Evolutionary conservation across 1,139 yeast species (phyloP).

Genomic region (Pichia sp.): DNA sequence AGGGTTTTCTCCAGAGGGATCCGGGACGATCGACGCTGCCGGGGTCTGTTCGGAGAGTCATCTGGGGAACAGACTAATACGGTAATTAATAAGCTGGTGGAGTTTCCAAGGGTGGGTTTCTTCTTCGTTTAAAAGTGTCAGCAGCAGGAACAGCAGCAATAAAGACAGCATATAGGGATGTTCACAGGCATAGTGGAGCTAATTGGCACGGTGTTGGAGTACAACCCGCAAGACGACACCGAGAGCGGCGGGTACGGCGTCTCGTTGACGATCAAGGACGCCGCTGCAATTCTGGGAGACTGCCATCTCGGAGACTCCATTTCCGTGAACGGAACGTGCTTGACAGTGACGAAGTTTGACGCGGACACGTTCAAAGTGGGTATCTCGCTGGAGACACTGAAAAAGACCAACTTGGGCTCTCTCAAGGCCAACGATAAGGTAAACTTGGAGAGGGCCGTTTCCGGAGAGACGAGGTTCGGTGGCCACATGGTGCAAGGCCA

Average conservation of each 20-base stretch:
- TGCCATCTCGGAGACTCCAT: conserved; percentile 93
- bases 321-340: conserved; percentile 83
- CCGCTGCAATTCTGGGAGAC: conserved; percentile 62
- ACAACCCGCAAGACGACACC: conserved; percentile 46
- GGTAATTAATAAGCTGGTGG: neutral
- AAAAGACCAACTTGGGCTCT: conserved; percentile 70
- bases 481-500: conserved; percentile 99
- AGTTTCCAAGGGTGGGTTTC: neutral
- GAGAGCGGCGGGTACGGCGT: conserved; percentile 77
- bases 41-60: no score
- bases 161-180: conserved; percentile 43
- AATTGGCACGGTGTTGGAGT: conserved; percentile 62
- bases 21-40: neutral
- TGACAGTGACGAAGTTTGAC: conserved; percentile 86
- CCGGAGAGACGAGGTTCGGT: conserved; percentile 78
- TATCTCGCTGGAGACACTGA: conserved; percentile 85
- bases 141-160: neutral
- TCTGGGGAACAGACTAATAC: neutral
- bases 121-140: neutral
- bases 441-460: conserved; percentile 88
- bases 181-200: conserved; percentile 92
- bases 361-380: conserved; percentile 72
- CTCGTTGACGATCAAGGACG: conserved; percentile 63
- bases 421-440: conserved; percentile 58
- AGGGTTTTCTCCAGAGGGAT: neutral